Evolutionary conservation across 2,329 filamentous ascomycete genomes (phyloP), one percentile per base, ranked within the genome.

Genomic region (Pseudonectria foliicola): DNA sequence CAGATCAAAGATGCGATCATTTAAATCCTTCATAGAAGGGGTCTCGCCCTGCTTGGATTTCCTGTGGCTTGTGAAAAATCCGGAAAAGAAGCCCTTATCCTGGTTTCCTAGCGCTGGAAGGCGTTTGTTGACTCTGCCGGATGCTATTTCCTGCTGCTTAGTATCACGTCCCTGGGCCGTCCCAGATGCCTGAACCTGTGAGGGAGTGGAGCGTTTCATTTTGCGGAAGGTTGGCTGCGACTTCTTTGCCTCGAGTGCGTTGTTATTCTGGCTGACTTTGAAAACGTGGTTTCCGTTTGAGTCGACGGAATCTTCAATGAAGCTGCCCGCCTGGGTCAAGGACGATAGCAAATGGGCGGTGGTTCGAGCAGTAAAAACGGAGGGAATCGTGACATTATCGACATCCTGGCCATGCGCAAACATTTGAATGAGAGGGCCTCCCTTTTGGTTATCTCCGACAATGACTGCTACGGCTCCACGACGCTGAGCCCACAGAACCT

Each of bases 401-500:
- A 90, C 95, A 24, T 62, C 60, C 55, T 96, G 89, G 25, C 90
- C 92, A 52, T 85, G 80, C n/a, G 92, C 92, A 59, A 95, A 96
- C 92, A 98, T 98, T 50, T 93, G 92, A 33, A 96, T 85, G 42
- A 98, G 66, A 25, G 84, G 84, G 4, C 88, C 89, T 29, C 90
- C 90, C 42, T 85, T 84, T 38, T 85, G 82, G 58, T 95, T 85
- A 59, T 98, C 92, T 16, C 92, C 92, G 3, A 98, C 89, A 45
- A 98, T 93, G 40, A 98, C 69, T 25, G 86, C 92, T 40, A 88
- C 74, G 13, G 84, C 92, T 15, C 92, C 92, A 53, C 92, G 77
- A 42, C 88, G 76, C 59, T 98, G 92, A 10, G 85, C 87, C 92
- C 92, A 98, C 66, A 93, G 90, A 44, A 92, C 87, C 62, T 98